Percentiles rank a stretch among this genome's conserved stretches.
Evolutionary conservation across 2,329 filamentous ascomycete genomes (phyloP).

Genomic region (Orbilia oligospora): DNA sequence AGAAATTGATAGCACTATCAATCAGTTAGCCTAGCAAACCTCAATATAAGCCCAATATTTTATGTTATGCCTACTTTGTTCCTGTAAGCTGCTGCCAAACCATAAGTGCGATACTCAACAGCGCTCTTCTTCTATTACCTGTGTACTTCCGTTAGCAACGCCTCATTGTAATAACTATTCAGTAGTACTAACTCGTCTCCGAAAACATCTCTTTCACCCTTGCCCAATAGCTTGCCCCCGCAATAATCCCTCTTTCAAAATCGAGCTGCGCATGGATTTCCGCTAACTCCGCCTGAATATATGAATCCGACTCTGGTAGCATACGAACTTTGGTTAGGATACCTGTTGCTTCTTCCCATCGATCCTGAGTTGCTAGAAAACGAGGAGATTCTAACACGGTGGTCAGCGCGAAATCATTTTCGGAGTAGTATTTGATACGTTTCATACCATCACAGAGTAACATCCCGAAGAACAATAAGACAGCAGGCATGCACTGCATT

Average conservation of each 20-base stretch:
- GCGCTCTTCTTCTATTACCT: constrained; percentile 74
- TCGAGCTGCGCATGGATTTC: constrained; percentile 76
- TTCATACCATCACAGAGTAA: constrained; percentile 69
- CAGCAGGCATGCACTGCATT: constrained; percentile 76
- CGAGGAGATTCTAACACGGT: constrained; percentile 73
- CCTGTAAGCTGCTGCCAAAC: constrained; percentile 82
- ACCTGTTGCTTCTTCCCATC: constrained; percentile 76
- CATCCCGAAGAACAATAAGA: constrained; percentile 75
- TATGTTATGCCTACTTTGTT: constrained; percentile 45
- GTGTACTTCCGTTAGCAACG: constrained; percentile 27
- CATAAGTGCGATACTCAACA: constrained; percentile 76
- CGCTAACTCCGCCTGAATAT: constrained; percentile 74
- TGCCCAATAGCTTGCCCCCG: constrained; percentile 71
- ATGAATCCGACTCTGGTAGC: constrained; percentile 71
- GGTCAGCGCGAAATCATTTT: neutral
- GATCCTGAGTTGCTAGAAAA: constrained; percentile 77
- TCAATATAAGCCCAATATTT: no score
- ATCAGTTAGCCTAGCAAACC: constrained; percentile 70
- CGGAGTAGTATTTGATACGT: no score
- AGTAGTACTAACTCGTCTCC: constrained; percentile 69
- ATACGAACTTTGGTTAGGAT: constrained; percentile 74
- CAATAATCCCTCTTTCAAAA: constrained; percentile 73
- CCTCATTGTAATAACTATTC: constrained; percentile 63
- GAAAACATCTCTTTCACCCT: constrained; percentile 77
- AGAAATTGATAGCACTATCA: constrained; percentile 76